A percentile compares a stretch with the other conserved stretches of the same genome.
These are phyloP conservation scores for Arabis alpina DNA, from an alignment of 345 rosid genomes.

Conservation along the genomic window DNA sequence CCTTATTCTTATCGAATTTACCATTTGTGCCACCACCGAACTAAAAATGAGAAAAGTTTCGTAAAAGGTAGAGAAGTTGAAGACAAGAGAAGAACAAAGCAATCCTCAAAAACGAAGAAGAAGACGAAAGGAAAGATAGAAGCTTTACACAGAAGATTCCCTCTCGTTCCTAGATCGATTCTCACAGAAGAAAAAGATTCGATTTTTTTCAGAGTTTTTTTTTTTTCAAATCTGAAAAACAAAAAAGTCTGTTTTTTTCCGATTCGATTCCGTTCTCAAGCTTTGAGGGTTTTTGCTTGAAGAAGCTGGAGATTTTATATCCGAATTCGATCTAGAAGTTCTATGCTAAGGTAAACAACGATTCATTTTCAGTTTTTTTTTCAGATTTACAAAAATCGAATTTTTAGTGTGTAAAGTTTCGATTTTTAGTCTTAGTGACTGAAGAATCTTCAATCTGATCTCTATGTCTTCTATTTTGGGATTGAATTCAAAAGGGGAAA, in stretches of 20 bases:
- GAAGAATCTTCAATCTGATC: not conserved
- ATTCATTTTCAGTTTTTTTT: not conserved
- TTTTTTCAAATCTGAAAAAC: constrained; percentile 22
- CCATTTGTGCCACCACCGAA: constrained; percentile 55
- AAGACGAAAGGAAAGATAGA: constrained; percentile 9
- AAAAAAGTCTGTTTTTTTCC: constrained; percentile 18
- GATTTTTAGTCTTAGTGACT: not conserved
- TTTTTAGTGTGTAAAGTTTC: not conserved
- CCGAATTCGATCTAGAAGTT: not conserved
- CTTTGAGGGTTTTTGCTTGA: constrained; percentile 12
- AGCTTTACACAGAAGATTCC: not conserved
- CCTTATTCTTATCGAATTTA: constrained; percentile 45
- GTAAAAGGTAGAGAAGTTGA: constrained; percentile 42
- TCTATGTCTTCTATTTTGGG: constrained; percentile 21
- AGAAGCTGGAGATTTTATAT: constrained; percentile 9
- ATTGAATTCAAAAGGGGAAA: constrained; percentile 12
- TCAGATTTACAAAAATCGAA: not conserved
- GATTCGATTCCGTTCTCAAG: constrained; percentile 17
- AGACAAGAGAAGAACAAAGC: constrained; percentile 17
- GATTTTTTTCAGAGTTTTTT: not conserved
- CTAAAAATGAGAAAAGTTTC: constrained; percentile 40
- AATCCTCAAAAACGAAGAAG: constrained; percentile 31
- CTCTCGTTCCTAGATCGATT: constrained; percentile 26
- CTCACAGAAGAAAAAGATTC: constrained; percentile 13
- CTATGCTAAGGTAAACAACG: constrained; percentile 18